A percentile compares a stretch with the other conserved stretches of the same genome.
These are phyloP conservation scores for Lactarius hengduanensis DNA, from an alignment of 768 basidiomycete species.

Conservation along the genomic window DNA sequence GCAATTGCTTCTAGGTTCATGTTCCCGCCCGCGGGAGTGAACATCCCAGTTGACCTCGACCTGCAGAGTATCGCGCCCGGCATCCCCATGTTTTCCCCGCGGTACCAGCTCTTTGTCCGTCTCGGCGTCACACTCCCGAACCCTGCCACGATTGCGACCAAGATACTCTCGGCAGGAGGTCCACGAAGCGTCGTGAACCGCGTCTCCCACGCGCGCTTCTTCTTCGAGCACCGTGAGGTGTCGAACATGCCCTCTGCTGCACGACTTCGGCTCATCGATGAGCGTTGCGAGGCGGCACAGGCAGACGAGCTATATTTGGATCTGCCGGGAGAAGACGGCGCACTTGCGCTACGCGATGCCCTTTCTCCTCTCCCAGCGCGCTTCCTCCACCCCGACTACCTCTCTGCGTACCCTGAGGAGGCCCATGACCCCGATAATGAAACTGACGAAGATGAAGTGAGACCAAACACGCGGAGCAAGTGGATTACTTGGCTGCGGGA, in stretches of 20 bases:
- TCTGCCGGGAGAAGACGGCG: constrained; percentile 3
- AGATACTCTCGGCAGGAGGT: constrained; percentile 11
- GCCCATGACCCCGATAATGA: neutral
- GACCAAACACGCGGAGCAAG: constrained; percentile 1
- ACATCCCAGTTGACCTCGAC: constrained; percentile 23
- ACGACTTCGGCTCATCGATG: constrained; percentile 20
- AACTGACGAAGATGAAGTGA: neutral
- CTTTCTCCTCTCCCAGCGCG: constrained; percentile 17
- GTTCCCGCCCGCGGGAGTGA: constrained; percentile 15
- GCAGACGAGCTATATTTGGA: constrained; percentile 23
- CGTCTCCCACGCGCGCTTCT: constrained; percentile 22
- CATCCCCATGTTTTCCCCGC: constrained; percentile 7
- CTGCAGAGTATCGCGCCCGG: constrained; percentile 22
- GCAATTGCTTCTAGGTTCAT: neutral
- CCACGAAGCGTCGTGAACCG: constrained; percentile 9
- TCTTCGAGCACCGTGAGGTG: constrained; percentile 23
- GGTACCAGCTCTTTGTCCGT: constrained; percentile 16
- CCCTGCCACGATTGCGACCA: constrained; percentile 18
- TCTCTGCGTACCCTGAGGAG: constrained; percentile 15
- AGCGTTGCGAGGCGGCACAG: constrained; percentile 2
- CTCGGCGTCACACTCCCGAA: constrained; percentile 21
- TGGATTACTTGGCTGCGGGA: constrained; percentile 29
- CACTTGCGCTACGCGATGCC: constrained; percentile 13
- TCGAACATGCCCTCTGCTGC: constrained; percentile 10
- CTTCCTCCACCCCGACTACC: constrained; percentile 21